Base-by-base conservation (phyloP, 257 asterid species). In the Ilex asprella region DNA sequence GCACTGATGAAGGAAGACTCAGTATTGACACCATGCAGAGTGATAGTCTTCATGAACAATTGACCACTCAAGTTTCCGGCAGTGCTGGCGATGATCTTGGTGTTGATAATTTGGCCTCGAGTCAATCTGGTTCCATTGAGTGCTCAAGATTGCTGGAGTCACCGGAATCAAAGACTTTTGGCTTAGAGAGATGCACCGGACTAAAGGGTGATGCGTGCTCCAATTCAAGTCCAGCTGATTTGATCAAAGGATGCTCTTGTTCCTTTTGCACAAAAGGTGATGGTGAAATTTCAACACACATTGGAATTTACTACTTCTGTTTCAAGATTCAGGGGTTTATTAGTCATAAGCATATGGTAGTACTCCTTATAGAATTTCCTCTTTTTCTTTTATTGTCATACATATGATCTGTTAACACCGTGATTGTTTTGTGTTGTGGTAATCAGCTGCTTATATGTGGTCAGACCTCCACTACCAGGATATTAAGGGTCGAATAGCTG, bases 251-350 rank as follows among this genome's bases (percentile, higher is more conserved):
- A 53, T 91, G 96, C 68, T 73, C 92, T 8, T 91, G 96, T 58
- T 78, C 92, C 1, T 88, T 91, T 73, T 91, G 98, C 80, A 80
- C 88, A 15, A 81, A 86, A 86, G 98, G 95, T 91, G 79, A 65
- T 6, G 10, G 15, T 7, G n/a, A n/a, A 53, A 53, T 2, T 16
- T 53, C 30, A 14, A 15, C 29, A 10, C 29, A 10, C 27, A 7
- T 53, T 14, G 10, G 6, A 6, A 53, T 16, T 16, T 53, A 21
- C 27, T 53, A 6, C 10, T 53, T 15, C 2, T 0, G 15, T 53
- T n/a, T 53, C 3, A 2, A 12, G 16, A 12, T 44, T 44, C 13
- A 44, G 27, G 27, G 27, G 27, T 44, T 44, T 44, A 12, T 44
- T 44, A 7, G 16, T 11, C n/a, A 49, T 3, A 49, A 1, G 12